Percentiles rank a stretch among this genome's conserved stretches.
These are phyloP conservation scores for Plasmodium cynomolgi DNA, from an alignment of 169 alveolate genomes.

Conservation along the genomic window DNA sequence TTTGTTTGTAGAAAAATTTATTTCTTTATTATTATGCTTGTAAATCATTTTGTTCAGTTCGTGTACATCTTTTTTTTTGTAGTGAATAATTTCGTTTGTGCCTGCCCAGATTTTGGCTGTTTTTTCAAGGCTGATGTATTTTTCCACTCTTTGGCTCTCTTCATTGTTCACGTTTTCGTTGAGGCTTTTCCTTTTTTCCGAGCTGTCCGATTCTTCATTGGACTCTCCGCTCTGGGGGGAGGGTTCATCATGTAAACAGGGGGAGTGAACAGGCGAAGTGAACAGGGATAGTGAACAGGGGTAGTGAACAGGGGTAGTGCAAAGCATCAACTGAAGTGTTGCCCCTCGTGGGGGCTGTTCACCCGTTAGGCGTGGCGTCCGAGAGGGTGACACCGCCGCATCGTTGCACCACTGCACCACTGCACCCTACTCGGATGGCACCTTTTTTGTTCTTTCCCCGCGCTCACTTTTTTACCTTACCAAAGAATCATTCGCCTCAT, in stretches of 20 bases:
- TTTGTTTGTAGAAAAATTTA: constrained; percentile 29
- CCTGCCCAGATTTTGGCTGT: constrained; percentile 71
- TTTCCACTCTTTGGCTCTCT: constrained; percentile 26
- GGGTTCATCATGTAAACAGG: neutral
- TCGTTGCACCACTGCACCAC: neutral
- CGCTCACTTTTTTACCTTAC: constrained; percentile 26
- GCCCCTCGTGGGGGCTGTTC: neutral
- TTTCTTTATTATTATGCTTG: constrained; percentile 57
- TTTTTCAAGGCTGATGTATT: constrained; percentile 39
- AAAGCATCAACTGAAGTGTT: neutral
- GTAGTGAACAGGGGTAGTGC: neutral
- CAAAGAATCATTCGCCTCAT: constrained; percentile 40
- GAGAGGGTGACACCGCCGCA: neutral
- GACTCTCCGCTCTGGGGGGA: constrained; percentile 30
- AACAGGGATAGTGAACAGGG: too few relatives aligned
- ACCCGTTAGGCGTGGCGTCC: neutral
- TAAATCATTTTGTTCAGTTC: constrained; percentile 54
- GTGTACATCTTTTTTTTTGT: constrained; percentile 21
- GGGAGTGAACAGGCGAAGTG: neutral
- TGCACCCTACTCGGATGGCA: neutral
- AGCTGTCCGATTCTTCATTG: constrained; percentile 46
- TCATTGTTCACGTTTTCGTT: constrained; percentile 41
- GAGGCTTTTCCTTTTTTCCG: constrained; percentile 42
- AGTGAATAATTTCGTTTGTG: constrained; percentile 48
- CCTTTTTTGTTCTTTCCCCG: neutral